Base-by-base conservation (phyloP, 2,329 filamentous ascomycete species). In the Arthrobotrys megalospora region DNA sequence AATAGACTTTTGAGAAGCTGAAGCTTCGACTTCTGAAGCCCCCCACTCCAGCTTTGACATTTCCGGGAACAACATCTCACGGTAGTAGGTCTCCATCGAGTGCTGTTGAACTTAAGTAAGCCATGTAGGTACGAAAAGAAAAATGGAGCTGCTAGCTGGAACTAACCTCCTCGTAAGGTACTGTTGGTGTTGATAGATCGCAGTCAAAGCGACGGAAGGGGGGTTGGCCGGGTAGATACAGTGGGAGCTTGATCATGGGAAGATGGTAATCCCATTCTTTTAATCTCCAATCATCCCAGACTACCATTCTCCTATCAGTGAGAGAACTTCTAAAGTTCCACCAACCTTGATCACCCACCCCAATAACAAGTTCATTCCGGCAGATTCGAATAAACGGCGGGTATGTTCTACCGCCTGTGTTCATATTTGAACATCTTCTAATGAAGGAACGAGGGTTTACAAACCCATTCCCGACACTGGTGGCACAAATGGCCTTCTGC, bases 261-360 rank as follows among this genome's bases (percentile, higher is more conserved):
- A 60, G 11, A 10, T 7, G 11, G 14, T 43, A 60, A 1, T 34
- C 55, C 55, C 55, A 60, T n/a, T 60, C 55, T 60, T 60, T 43
- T 10, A 60, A 19, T n/a, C 55, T 60, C 55, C 55, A 60, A 43
- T 60, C 55, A n/a, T 60, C 55, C 55, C 55, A 60, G 19, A 60
- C n/a, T 16, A 28, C 34, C 14, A 21, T 16, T 3, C 0, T 14
- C 16, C 3, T n/a, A 24, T 60, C 36, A 7, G 1, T 24, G 19
- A 43, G 3, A 24, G 1, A 0, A 28, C 1, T n/a, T 28, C 11
- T 36, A 0, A 7, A 21, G 3, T 10, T 11, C 55, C 55, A 60
- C 55, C 55, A 60, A 6, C 8, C 14, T 10, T 2, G 1, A 43
- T 60, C 55, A 12, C 55, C 36, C 21, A n/a, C 1, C 12, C 55